phyloP scores from a whole-genome alignment of 371 early-diverging fungal genomes.

The Massospora cicadina region DNA sequence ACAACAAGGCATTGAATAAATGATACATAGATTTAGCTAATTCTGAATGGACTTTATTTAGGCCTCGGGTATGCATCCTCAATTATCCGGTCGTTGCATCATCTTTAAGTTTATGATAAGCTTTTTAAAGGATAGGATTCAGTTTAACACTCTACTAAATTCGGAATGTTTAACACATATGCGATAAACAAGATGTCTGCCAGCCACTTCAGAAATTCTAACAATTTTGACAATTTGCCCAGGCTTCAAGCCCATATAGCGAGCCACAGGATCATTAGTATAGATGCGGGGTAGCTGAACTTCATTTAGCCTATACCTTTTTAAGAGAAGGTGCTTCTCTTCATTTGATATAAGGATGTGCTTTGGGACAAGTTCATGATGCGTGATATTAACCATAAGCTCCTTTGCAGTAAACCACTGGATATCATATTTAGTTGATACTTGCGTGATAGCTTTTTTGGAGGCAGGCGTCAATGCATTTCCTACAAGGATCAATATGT shows the following conservation, averaged over 20 bases:
- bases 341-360: conserved; percentile 80
- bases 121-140: no score
- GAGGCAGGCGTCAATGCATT: background rate
- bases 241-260: conserved; percentile 90
- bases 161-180: conserved; percentile 34
- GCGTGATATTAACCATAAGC: conserved; percentile 94
- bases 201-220: conserved; percentile 92
- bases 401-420: conserved; percentile 27
- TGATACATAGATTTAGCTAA: no score
- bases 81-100: no score
- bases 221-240: conserved; percentile 93
- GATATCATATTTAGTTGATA: background rate
- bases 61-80: no score
- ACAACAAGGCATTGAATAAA: no score
- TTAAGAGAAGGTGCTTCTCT: conserved; percentile 81
- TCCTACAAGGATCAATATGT: background rate
- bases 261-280: conserved; percentile 81
- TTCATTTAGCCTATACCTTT: conserved; percentile 87
- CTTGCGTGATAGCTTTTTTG: background rate
- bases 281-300: conserved; percentile 93
- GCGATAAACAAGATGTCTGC: conserved; percentile 86
- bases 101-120: no score
- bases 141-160: no score
- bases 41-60: no score
- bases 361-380: conserved; percentile 91